Conservation (phyloP, 129 eudicot species). For the Flaveria ramosissima region DNA sequence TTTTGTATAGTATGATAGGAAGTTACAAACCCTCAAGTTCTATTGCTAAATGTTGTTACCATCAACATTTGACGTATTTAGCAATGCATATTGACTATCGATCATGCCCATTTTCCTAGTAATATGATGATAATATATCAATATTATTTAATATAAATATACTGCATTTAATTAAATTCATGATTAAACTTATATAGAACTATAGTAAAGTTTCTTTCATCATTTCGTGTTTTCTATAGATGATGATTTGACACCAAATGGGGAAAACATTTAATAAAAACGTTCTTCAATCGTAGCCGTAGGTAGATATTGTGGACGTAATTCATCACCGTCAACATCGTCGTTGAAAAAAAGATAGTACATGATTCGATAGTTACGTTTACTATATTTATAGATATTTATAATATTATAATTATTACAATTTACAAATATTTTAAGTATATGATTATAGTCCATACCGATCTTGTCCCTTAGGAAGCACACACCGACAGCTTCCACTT, state of each 20-base stretch:
- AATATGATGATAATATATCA: too few species aligned
- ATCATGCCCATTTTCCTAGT: too few species aligned
- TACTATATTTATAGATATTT: background rate
- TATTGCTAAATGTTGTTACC: background rate
- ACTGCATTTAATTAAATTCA: too few species aligned
- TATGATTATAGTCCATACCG: background rate
- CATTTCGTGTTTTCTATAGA: background rate
- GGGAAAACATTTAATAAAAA: background rate
- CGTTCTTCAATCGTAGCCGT: background rate
- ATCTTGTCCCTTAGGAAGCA: background rate
- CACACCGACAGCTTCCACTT: slow-evolving; percentile 6
- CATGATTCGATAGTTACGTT: slow-evolving; percentile 10
- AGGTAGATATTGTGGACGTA: background rate
- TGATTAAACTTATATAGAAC: too few species aligned
- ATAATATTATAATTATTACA: background rate
- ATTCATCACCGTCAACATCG: background rate
- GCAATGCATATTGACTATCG: background rate
- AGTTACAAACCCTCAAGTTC: too few species aligned
- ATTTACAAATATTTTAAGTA: too few species aligned
- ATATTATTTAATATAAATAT: too few species aligned
- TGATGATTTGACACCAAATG: slow-evolving; percentile 6
- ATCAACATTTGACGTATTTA: background rate
- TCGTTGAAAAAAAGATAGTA: background rate
- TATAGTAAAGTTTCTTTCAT: background rate
- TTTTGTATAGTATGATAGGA: too few species aligned